Evolutionary conservation across 1,284 basidiomycete species (phyloP).

Genomic region (Athelia sp.): DNA sequence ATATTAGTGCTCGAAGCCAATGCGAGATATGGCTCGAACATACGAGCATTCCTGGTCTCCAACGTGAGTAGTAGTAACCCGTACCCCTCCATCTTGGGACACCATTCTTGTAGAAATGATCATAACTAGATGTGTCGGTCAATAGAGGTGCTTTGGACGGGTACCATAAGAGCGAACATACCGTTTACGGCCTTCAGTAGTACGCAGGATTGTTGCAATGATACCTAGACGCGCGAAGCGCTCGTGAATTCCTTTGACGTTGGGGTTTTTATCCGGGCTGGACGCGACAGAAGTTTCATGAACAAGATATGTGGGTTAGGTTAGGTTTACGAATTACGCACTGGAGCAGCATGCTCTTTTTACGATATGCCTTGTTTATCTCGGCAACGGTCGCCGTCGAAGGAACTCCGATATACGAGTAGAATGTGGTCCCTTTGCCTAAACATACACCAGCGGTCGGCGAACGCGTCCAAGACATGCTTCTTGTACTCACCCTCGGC

Average conservation of each 20-base stretch:
- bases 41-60: constrained; percentile 83
- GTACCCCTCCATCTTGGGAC: constrained; percentile 87
- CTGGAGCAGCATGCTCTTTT: constrained; percentile 85
- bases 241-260: constrained; percentile 76
- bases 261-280: constrained; percentile 92
- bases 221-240: constrained; percentile 86
- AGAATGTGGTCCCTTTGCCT: constrained; percentile 88
- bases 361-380: constrained; percentile 85
- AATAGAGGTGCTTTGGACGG: constrained; percentile 6
- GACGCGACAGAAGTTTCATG: not conserved
- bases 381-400: constrained; percentile 66
- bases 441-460: constrained; percentile 4
- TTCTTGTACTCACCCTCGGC: constrained; percentile 61
- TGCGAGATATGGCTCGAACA: constrained; percentile 17
- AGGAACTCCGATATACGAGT: constrained; percentile 77
- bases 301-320: constrained; percentile 1
- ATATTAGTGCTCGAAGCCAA: constrained; percentile 4
- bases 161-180: constrained; percentile 31
- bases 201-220: constrained; percentile 78
- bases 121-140: constrained; percentile 47
- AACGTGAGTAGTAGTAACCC: constrained; percentile 89
- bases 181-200: constrained; percentile 72
- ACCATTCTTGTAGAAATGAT: constrained; percentile 90
- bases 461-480: not conserved
- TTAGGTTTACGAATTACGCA: constrained; percentile 40